These are phyloP conservation scores for Fagopyrum homotropicum DNA, from an alignment of 148 eudicot genomes.

Conservation along the genomic window DNA sequence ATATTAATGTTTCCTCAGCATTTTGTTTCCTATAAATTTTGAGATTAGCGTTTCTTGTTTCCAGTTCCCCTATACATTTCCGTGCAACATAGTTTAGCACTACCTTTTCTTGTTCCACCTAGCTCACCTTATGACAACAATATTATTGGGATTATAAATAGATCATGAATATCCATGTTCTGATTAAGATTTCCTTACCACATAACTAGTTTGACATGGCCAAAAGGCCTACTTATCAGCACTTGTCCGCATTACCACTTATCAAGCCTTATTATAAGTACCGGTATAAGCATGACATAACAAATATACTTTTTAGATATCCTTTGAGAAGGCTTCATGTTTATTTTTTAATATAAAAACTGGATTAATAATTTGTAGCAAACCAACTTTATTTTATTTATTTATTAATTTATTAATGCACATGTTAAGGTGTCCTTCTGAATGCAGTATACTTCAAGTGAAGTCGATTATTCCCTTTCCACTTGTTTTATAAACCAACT, in stretches of 20 bases:
- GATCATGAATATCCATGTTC: not conserved
- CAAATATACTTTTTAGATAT: not conserved
- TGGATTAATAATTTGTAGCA: not conserved
- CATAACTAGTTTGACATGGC: not conserved
- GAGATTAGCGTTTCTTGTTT: too few species aligned
- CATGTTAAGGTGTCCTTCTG: not conserved
- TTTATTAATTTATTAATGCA: not conserved
- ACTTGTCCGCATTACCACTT: not conserved
- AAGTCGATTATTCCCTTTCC: not conserved
- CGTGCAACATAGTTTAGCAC: not conserved
- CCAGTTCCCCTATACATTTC: too few species aligned
- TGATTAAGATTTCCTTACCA: not conserved
- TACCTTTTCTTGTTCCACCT: not conserved
- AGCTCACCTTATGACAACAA: not conserved
- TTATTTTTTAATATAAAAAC: not conserved
- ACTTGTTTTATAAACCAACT: not conserved
- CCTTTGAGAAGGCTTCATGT: not conserved
- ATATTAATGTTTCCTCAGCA: too few species aligned
- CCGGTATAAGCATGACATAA: not conserved
- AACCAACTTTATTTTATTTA: not conserved
- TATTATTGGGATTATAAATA: not conserved
- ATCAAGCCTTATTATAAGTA: not conserved
- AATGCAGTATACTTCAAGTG: not conserved
- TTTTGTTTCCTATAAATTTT: too few species aligned
- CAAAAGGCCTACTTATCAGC: not conserved